phyloP scores from a whole-genome alignment of 768 basidiomycete species.

The Dioszegia hungarica region DNA sequence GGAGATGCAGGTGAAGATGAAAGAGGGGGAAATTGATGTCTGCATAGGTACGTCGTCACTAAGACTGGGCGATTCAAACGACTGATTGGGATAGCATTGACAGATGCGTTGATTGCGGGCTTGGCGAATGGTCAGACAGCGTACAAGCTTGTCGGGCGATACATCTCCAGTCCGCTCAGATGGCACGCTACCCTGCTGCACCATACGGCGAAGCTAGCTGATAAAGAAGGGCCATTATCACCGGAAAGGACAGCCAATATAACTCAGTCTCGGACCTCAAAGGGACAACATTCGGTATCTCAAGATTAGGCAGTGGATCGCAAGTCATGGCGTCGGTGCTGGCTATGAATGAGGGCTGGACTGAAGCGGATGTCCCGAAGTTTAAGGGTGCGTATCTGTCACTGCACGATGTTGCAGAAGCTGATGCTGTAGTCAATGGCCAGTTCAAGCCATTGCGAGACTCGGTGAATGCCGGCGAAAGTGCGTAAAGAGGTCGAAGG shows the following conservation, averaged over 20 bases:
- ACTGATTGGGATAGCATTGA: slow-evolving; percentile 72
- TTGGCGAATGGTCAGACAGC: slow-evolving; percentile 81
- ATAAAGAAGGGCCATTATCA: slow-evolving; percentile 72
- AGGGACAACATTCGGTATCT: slow-evolving; percentile 82
- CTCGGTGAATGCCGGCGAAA: slow-evolving; percentile 81
- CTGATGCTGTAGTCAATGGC: slow-evolving; percentile 46
- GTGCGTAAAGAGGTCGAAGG: slow-evolving; percentile 43
- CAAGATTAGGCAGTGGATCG: slow-evolving; percentile 62
- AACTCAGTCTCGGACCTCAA: slow-evolving; percentile 68
- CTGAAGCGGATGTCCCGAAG: slow-evolving; percentile 48
- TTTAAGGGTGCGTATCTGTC: slow-evolving; percentile 72
- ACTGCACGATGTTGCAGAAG: too few species aligned
- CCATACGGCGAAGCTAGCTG: not conserved
- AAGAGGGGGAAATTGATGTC: slow-evolving; percentile 45
- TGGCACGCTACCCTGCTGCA: slow-evolving; percentile 60
- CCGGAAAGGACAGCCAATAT: slow-evolving; percentile 69
- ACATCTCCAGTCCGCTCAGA: slow-evolving; percentile 80
- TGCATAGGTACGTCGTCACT: slow-evolving; percentile 27
- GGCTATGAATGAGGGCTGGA: slow-evolving; percentile 83
- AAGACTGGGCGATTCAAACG: slow-evolving; percentile 22
- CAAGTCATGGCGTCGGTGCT: slow-evolving; percentile 89
- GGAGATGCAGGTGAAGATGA: slow-evolving; percentile 50
- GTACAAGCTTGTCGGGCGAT: slow-evolving; percentile 89
- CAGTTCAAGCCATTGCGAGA: slow-evolving; percentile 58
- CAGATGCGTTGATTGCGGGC: slow-evolving; percentile 84